Evolutionary conservation across 1,284 basidiomycete genomes (phyloP), one percentile per base, ranked within the genome.

Genomic region (Boletus hoseneyae): DNA sequence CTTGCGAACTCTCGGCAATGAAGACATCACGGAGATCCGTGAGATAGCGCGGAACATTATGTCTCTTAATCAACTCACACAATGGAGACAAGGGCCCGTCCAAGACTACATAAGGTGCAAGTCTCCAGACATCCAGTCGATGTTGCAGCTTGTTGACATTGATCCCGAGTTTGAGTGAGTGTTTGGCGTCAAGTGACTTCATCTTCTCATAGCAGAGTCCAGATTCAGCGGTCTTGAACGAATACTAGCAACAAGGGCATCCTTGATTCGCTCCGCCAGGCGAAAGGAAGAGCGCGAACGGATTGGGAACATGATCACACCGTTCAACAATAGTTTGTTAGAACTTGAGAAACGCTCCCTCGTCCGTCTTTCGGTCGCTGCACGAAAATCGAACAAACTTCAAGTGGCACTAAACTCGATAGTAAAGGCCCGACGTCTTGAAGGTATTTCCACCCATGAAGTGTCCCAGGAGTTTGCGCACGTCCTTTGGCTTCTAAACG

Each of bases 401-500:
- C 93, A 97, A 62, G 80, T 91, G 40, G 89, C 96, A 0, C 72
- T 97, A 44, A 97, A 97, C 58, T 85, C 94, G 3, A 76, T 95
- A 29, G 77, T 87, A 13, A 79, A 83, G 27, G 90, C 93, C 0
- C 85, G 87, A 57, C 73, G 72, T 38, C 70, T 96, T 18, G 82
- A 84, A 53, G 63, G 61, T 0, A 53, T 57, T 3, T 62, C 75
- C 1, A 73, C 75, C 1, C 74, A 83, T 13, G 74, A 82, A 25
- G 77, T 88, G n/a, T 78, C 79, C 1, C 76, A 84, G 60, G 94
- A 97, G 65, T 93, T 93, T 57, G 87, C 95, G 3, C 82, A 87
- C 48, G 93, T 97, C 6, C 77, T 98, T 11, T 98, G 96, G 93
- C 71, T 81, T 5, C 87, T 92, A 59, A 82, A 83, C 33, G 93